Conservation (phyloP, 768 basidiomycete genomes). For the Exsudoporus frostii region DNA sequence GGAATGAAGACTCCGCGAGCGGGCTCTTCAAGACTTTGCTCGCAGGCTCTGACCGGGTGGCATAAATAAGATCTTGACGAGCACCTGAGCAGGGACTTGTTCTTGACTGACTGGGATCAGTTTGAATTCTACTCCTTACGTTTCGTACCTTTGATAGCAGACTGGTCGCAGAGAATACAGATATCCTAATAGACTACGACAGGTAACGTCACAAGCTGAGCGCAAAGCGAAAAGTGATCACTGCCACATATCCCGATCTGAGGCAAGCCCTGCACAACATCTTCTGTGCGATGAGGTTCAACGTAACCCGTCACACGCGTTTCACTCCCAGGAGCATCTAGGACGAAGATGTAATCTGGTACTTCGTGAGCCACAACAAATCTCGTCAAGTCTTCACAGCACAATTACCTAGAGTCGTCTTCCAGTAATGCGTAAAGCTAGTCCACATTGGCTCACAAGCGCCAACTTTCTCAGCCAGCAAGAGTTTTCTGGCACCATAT, state of each 20-base stretch:
- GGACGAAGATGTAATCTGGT: slow-evolving; percentile 87
- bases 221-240: slow-evolving; percentile 81
- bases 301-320: slow-evolving; percentile 53
- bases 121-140: not conserved
- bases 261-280: slow-evolving; percentile 76
- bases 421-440: slow-evolving; percentile 87
- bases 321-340: slow-evolving; percentile 39
- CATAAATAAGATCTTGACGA: slow-evolving; percentile 7
- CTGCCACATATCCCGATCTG: slow-evolving; percentile 73
- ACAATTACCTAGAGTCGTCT: slow-evolving; percentile 66
- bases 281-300: slow-evolving; percentile 52
- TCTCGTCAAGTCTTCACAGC: not conserved
- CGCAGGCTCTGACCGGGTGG: slow-evolving; percentile 76
- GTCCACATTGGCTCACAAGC: slow-evolving; percentile 80
- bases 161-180: not conserved
- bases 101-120: not conserved
- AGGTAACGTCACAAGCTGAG: slow-evolving; percentile 44
- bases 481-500: slow-evolving; percentile 49
- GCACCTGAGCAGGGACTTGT: not conserved
- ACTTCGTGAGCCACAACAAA: slow-evolving; percentile 6
- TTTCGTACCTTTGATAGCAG: not conserved
- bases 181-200: slow-evolving; percentile 12
- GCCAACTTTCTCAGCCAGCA: slow-evolving; percentile 47
- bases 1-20: slow-evolving; percentile 82
- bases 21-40: slow-evolving; percentile 85